Evolutionary conservation across 2,329 filamentous ascomycete genomes (phyloP).

Genomic region (Cordyceps militaris): DNA sequence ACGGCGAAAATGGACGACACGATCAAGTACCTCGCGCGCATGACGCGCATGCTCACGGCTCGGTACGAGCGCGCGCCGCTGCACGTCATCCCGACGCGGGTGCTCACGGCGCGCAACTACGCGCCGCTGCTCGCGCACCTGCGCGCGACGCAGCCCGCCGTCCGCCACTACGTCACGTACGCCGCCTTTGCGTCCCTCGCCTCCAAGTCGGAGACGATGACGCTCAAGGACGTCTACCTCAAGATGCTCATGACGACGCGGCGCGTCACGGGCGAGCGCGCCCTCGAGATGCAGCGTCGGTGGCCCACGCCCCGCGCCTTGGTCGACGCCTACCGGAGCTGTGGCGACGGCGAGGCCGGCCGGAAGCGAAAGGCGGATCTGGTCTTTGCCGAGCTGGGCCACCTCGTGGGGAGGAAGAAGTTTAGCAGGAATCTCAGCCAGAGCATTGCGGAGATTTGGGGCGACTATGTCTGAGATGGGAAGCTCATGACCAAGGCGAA

Average conservation of each 20-base stretch:
- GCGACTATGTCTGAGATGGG: constrained; percentile 26
- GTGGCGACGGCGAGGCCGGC: constrained; percentile 41
- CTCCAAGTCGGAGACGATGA: constrained; percentile 69
- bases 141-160: constrained; percentile 41
- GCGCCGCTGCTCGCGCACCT: constrained; percentile 56
- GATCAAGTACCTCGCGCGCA: constrained; percentile 64
- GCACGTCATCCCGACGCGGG: constrained; percentile 56
- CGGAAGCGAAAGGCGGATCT: constrained; percentile 53
- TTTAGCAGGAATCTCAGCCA: constrained; percentile 58
- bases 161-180: constrained; percentile 59
- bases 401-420: constrained; percentile 61
- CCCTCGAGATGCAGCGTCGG: constrained; percentile 69
- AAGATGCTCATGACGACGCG: constrained; percentile 83
- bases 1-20: constrained; percentile 72
- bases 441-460: constrained; percentile 69
- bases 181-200: constrained; percentile 63
- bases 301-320: constrained; percentile 70
- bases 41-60: constrained; percentile 61
- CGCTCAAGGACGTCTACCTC: constrained; percentile 66
- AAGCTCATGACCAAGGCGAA: background rate
- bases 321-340: constrained; percentile 59
- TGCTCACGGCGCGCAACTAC: constrained; percentile 60
- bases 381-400: constrained; percentile 49
- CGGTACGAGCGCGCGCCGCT: constrained; percentile 55
- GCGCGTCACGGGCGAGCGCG: constrained; percentile 70